These are phyloP conservation scores for Amauroascus niger DNA, from an alignment of 2,329 filamentous ascomycete genomes.

Conservation along the genomic window DNA sequence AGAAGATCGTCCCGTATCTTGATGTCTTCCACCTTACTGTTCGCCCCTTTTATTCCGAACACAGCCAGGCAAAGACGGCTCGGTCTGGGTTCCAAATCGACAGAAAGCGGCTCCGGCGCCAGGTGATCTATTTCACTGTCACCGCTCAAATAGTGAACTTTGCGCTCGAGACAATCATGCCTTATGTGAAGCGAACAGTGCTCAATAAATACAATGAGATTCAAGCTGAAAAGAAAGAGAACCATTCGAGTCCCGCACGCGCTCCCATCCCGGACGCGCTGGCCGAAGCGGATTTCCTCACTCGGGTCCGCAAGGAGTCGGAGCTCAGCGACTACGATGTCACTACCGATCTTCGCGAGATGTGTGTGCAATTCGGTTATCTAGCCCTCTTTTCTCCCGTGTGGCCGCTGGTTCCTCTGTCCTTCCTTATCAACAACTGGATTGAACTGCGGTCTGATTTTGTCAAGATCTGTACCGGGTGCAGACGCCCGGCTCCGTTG, in stretches of 20 bases:
- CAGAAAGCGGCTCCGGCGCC: slow-evolving; percentile 76
- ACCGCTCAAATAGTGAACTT: slow-evolving; percentile 76
- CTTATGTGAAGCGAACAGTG: slow-evolving; percentile 69
- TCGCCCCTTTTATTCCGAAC: slow-evolving; percentile 62
- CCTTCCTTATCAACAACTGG: slow-evolving; percentile 93
- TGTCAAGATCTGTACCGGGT: slow-evolving; percentile 83
- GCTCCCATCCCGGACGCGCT: slow-evolving; percentile 54
- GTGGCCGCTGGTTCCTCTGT: slow-evolving; percentile 85
- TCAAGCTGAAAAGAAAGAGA: slow-evolving; percentile 40
- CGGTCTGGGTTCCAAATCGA: slow-evolving; percentile 63
- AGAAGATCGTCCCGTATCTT: slow-evolving; percentile 72
- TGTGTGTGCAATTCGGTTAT: slow-evolving; percentile 85
- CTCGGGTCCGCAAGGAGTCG: slow-evolving; percentile 71
- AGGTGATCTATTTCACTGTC: slow-evolving; percentile 64
- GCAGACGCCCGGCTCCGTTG: slow-evolving; percentile 80
- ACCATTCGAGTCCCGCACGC: slow-evolving; percentile 33
- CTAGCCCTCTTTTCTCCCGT: slow-evolving; percentile 83
- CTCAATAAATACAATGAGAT: slow-evolving; percentile 71
- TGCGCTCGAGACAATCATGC: slow-evolving; percentile 71
- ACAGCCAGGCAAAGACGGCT: slow-evolving; percentile 53
- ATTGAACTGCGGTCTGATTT: slow-evolving; percentile 87
- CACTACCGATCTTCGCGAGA: slow-evolving; percentile 80
- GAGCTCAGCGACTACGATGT: slow-evolving; percentile 81
- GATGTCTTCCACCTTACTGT: slow-evolving; percentile 70
- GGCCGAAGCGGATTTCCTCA: slow-evolving; percentile 71